Evolutionary conservation across 2,329 filamentous ascomycete genomes (phyloP).

Genomic region (Pseudocercospora pini-densiflorae): DNA sequence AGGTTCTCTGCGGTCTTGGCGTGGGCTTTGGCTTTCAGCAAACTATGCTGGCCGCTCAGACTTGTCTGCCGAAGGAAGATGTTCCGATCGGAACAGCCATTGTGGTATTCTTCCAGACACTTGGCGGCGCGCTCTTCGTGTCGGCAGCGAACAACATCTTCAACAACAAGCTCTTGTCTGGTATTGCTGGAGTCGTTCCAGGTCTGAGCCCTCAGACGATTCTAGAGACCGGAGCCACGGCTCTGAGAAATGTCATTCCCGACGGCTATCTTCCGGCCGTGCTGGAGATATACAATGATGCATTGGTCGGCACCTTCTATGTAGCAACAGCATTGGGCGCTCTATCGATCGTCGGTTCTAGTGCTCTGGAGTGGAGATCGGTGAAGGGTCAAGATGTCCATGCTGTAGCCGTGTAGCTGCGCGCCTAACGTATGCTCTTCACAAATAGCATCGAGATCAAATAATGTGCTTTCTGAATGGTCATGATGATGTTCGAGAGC

Average conservation of each 20-base stretch:
- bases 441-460: not conserved
- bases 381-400: constrained; percentile 54
- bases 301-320: constrained; percentile 62
- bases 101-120: constrained; percentile 48
- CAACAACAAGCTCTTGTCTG: constrained; percentile 16
- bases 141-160: constrained; percentile 49
- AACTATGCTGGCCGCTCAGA: constrained; percentile 46
- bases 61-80: constrained; percentile 32
- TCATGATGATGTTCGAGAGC: not conserved
- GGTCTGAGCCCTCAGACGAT: constrained; percentile 29
- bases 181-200: constrained; percentile 8
- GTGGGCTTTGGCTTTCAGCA: constrained; percentile 49
- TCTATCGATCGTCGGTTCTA: constrained; percentile 58
- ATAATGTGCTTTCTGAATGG: not conserved
- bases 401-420: not conserved
- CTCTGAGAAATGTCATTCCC: constrained; percentile 59
- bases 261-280: constrained; percentile 57
- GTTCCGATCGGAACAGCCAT: constrained; percentile 45
- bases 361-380: constrained; percentile 65
- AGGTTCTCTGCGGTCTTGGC: constrained; percentile 31
- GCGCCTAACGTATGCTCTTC: not conserved
- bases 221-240: constrained; percentile 57
- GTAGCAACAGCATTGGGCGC: constrained; percentile 60
- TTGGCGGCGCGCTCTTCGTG: constrained; percentile 48
- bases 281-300: constrained; percentile 64